phyloP scores from a whole-genome alignment of 148 eudicot genomes.

The Rhododendron ovatum region DNA sequence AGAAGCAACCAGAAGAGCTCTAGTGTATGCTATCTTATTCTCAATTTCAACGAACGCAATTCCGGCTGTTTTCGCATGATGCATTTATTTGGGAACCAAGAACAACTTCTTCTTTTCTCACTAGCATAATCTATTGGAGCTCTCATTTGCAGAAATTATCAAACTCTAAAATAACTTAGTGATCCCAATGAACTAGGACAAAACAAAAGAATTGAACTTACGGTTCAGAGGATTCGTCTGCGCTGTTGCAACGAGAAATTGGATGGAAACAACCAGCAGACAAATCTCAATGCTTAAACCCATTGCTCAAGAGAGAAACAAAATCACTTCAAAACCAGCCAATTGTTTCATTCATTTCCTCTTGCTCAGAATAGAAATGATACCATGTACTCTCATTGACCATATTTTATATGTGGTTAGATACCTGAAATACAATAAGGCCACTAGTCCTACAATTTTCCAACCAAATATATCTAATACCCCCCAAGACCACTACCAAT shows the following conservation, averaged over 20 bases:
- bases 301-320: constrained; percentile 19
- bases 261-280: constrained; percentile 23
- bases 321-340: neutral
- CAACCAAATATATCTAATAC: neutral
- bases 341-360: neutral
- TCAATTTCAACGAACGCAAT: neutral
- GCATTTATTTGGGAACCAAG: neutral
- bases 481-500: neutral
- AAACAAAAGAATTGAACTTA: constrained; percentile 28
- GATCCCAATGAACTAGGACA: neutral
- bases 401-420: neutral
- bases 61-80: neutral
- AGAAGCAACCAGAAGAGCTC: neutral
- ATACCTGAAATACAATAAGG: neutral
- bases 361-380: neutral
- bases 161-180: neutral
- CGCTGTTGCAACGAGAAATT: constrained; percentile 16
- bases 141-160: neutral
- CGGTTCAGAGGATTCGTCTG: constrained; percentile 40
- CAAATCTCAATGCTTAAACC: neutral
- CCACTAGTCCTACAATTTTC: neutral
- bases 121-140: neutral
- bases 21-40: neutral
- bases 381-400: neutral
- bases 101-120: neutral